Base-by-base conservation (phyloP, 1,284 basidiomycete species). In the Ustilago xerochloae region DNA sequence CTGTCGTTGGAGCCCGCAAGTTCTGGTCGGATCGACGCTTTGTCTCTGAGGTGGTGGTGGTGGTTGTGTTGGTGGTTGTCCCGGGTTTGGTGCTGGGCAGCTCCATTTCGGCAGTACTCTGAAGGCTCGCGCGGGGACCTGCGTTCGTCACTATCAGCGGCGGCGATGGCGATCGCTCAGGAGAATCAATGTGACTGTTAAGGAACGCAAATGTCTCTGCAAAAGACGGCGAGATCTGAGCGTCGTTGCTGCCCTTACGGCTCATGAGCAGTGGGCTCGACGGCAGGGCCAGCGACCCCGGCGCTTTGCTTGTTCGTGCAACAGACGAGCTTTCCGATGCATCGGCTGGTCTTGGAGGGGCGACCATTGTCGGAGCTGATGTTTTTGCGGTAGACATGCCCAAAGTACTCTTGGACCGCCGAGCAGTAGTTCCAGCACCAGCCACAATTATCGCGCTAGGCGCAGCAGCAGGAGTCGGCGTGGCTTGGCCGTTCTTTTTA, bases 171-270 rank as follows among this genome's bases (percentile, higher is more conserved):
- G 63, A 59, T 9, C 20, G 46, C 1, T 49, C 38, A n/a, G 39
- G 28, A 3, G 63, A 55, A 26, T 67, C 59, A n/a, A 67, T 67
- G 20, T 67, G 58, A 35, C 66, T 59, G 52, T 69, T 59, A 47
- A 69, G 66, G 30, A 69, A 69, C 6, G 66, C 60, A n/a, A 69
- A 69, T 0, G 55, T 63, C 24, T 49, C 60, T 6, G 66, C 60
- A 38, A 69, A 69, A 2, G 66, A 59, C 3, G 66, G 66, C 30
- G 66, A 69, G 24, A 69, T 38, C 51, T 58, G 60, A 29, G 66
- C 24, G 35, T 63, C 66, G n/a, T 32, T 26, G 46, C 60, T 47
- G 22, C 48, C 18, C 7, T 22, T n/a, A n/a, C 36, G 45, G 39
- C 51, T 48, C 5, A 30, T 38, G 26, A 46, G 24, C 24, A 63